Evolutionary conservation across 257 asterid genomes (phyloP).

Genomic region (Nicotiana attenuata): DNA sequence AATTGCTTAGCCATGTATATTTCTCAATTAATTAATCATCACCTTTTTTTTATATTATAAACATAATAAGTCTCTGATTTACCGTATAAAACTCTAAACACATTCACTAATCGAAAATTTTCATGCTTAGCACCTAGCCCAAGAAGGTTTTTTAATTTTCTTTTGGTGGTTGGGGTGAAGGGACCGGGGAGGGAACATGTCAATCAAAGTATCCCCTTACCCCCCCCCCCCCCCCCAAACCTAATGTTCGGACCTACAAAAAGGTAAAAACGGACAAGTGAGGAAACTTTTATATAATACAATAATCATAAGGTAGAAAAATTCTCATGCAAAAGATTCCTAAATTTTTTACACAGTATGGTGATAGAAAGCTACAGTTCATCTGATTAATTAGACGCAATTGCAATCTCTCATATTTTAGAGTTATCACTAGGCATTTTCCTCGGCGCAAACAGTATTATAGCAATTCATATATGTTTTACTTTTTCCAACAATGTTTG

Average conservation of each 20-base stretch:
- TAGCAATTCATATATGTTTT: neutral
- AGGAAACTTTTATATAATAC: neutral
- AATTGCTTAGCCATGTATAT: no score
- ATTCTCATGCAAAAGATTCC: neutral
- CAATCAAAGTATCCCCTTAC: neutral
- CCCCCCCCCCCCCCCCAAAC: neutral
- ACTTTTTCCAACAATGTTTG: conserved; percentile 10
- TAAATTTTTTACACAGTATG: neutral
- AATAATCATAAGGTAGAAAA: conserved; percentile 6
- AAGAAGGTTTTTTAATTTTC: neutral
- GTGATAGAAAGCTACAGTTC: neutral
- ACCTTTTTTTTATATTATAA: neutral
- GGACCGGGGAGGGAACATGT: neutral
- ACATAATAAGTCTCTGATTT: neutral
- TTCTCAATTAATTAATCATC: neutral
- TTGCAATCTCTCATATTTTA: neutral
- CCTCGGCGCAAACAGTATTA: neutral
- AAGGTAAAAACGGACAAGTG: neutral
- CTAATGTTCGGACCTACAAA: neutral
- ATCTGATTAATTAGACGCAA: neutral
- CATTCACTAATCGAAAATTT: neutral
- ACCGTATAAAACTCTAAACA: neutral
- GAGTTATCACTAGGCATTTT: neutral
- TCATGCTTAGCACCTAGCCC: neutral
- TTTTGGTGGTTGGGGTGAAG: neutral